Base-by-base conservation (phyloP, 768 basidiomycete species). In the Trametes maxima region DNA sequence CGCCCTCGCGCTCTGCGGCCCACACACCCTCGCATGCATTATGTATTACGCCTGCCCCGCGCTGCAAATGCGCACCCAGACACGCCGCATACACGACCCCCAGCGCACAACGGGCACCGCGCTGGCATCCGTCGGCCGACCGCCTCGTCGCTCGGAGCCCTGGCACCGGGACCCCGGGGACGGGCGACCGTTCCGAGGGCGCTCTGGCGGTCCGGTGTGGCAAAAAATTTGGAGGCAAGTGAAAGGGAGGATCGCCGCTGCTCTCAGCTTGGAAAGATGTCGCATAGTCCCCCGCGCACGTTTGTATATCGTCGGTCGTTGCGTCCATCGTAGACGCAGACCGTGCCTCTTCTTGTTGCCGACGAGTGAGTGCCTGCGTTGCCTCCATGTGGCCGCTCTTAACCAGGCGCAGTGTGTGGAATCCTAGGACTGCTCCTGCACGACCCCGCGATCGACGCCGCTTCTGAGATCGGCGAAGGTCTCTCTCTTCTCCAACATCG, bases 401-500 rank as follows among this genome's bases (percentile, higher is more conserved):
- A 53, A 39, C 36, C 48, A 44, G 24, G 35, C 17, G 21, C 43
- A 85, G 82, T 98, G 95, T 98, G 95, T 75, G 95, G 95, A 65
- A 92, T 97, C 71, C 80, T 96, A 63, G 95, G 94, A 65, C 79
- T 97, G 37, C 82, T 97, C 37, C 80, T 93, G 59, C 88, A 93
- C 70, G 92, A 95, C 70, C 79, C 90, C 59, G 77, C 79, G 65
- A 64, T 84, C 73, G 83, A 92, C 65, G 90, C 86, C 36, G 95
- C 95, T 25, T 72, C 86, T 16, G 95, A 98, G 75, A 95, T 98
- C 71, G 89, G 85, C 67, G 97, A 99, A 74, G 95, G 94, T 33
- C 83, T 99, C n/a, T 91, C 95, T 22, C 80, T 99, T 42, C 80
- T 99, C 5, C 97, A 99, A 74, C 97, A 99, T 71, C 83, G 96